Base-by-base conservation (phyloP, 1,139 yeast genomes). In the Candida sojae region DNA sequence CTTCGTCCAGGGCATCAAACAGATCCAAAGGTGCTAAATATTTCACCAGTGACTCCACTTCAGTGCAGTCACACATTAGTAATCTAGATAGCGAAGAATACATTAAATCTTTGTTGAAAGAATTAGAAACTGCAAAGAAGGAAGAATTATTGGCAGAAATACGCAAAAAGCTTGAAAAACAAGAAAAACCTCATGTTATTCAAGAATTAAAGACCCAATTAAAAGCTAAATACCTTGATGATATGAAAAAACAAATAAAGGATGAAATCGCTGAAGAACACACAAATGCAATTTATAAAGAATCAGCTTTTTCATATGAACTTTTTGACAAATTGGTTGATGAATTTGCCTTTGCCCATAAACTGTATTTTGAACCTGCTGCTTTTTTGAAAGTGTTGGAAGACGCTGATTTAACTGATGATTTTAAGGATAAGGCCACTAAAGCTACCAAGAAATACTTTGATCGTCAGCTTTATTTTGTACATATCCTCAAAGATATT, bases 321-420 rank as follows among this genome's bases (percentile, higher is more conserved):
- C 45, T 66, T 13, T 59, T 63, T 48, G 60, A 60, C 29, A 59
- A 60, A 31, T 52, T 67, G 51, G 58, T 59, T 44, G 51, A 53
- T 6, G 55, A 61, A 7, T 70, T 58, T 52, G 50, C 61, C 26
- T 48, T 50, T 35, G 45, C 52, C 6, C 54, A 68, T 50, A 45
- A 48, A 25, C 48, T 53, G 5, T 50, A 50, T 1, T 46, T 71
- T 31, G 53, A 59, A 42, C 50, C 59, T 11, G 56, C 52, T 39
- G 57, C 66, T 0, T 46, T 61, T 31, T 39, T 52, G n/a, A 42
- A 44, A 28, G 41, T 52, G 28, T 42, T 52, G 12, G 13, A 48
- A 36, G 37, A 45, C 9, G 38, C 38, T 5, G 38, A 43, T 3
- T 48, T 61, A 36, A 13, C 39, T 6, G 62, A 62, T 29, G 46